Evolutionary conservation across 2,329 filamentous ascomycete species (phyloP), one percentile per base, ranked within the genome.

Genomic region (Pseudogymnoascus sp.): DNA sequence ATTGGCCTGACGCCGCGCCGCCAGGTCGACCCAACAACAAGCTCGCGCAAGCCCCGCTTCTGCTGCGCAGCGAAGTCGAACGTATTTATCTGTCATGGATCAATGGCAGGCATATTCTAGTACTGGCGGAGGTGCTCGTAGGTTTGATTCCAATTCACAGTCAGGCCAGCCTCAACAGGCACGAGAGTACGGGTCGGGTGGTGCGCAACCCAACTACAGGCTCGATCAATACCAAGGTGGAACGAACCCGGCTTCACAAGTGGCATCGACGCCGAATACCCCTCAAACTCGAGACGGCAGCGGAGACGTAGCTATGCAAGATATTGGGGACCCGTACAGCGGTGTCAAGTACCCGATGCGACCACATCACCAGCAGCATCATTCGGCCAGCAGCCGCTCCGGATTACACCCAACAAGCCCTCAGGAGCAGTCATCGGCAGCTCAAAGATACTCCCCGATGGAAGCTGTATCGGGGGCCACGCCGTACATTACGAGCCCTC

Each of bases 401-500:
- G 70, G 86, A 65, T 91, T 84, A 66, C 85, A 91, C 70, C 88
- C 93, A 74, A 89, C 88, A 68, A 77, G 86, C 56, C 79, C 87
- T 61, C 86, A 87, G 68, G 87, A 93, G 72, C 86, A 90, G 64
- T 95, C 91, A 47, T 82, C 90, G 61, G 91, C 91, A 64, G 90
- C 92, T 65, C 90, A 96, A 75, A 86, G 93, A 73, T 97, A 97
- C 77, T 97, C 93, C 56, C 95, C 93, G 67, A 97, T 97, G 93
- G 93, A 96, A 74, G 84, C 86, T 14, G 80, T 96, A 65, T 91
- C 92, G 65, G 90, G 92, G 42, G 86, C 88, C 35, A 88, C 90
- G 63, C 87, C 91, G 35, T 96, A 96, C 77, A 83, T 85, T 73
- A 82, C 78, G 77, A 89, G 80, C 74, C 84, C 80, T 66, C 85